Evolutionary conservation across 2,329 filamentous ascomycete genomes (phyloP), one percentile per base, ranked within the genome.

Genomic region (Dactylonectria estremocensis): DNA sequence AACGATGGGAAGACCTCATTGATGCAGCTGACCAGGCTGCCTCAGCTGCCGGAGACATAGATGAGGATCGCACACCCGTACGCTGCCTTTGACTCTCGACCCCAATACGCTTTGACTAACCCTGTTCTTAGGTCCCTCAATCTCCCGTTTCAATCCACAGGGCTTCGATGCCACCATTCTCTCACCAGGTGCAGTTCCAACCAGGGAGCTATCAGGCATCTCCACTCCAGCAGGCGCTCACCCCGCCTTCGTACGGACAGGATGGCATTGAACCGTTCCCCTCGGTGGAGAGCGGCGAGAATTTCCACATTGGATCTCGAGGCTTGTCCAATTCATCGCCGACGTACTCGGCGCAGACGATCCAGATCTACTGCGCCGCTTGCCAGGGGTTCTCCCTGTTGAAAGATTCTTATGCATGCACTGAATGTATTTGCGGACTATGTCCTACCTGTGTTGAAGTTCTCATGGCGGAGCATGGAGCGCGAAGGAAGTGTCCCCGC

Each of bases 1-100:
- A 96, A 83, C 89, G 95, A 76, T 98, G 95, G 96, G 94, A 97
- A 81, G 95, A 98, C 80, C 87, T 98, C 68, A 97, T 98, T 72
- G 95, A 98, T 81, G 95, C 95, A 59, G 95, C 93, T 43, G 82
- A 83, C 67, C 82, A 84, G 62, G 83, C 88, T 61, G 95, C 95
- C 35, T 97, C 94, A 69, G 95, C 95, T 31, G 97, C 94, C 3
- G 95, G 97, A 83, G 95, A 92, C 76, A 88, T 96, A 77, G 94
- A 97, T 79, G 95, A 95, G 78, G 95, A 97, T 81, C 89, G 95
- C 79, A 97, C 94, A 79, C 93, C 93, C 77, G 93, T 97, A 88
- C 28, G 53, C 67, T 37, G 3, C 22, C 13, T 20, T 16, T 46
- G 2, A 31, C 22, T 54, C 35, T 5, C 4, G 10, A 43, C 14